Percentiles rank a stretch among this genome's conserved stretches.
These are phyloP conservation scores for Botrytis aclada DNA, from an alignment of 2,329 filamentous ascomycete species.

Conservation along the genomic window DNA sequence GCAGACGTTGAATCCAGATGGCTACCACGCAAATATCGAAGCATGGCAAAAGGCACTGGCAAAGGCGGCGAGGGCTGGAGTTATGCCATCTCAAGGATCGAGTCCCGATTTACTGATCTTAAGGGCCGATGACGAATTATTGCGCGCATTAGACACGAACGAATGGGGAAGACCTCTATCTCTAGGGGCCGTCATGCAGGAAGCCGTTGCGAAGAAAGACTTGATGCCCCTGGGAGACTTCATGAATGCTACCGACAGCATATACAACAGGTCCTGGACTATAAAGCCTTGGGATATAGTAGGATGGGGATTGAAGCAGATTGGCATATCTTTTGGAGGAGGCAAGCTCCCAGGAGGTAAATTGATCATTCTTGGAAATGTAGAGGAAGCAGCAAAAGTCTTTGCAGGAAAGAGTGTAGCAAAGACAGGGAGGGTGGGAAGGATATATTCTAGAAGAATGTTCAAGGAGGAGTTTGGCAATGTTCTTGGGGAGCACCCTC, in stretches of 20 bases:
- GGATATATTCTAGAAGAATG: slow-evolving; percentile 63
- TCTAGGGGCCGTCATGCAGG: slow-evolving; percentile 71
- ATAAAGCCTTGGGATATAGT: slow-evolving; percentile 64
- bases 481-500: slow-evolving; percentile 47
- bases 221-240: slow-evolving; percentile 73
- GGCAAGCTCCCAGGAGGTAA: slow-evolving; percentile 58
- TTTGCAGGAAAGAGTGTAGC: slow-evolving; percentile 47
- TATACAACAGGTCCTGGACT: slow-evolving; percentile 75
- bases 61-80: slow-evolving; percentile 63
- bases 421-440: slow-evolving; percentile 55
- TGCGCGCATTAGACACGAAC: slow-evolving; percentile 68
- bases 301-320: slow-evolving; percentile 70
- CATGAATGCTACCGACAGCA: slow-evolving; percentile 59
- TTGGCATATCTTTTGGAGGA: slow-evolving; percentile 56
- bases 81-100: slow-evolving; percentile 43
- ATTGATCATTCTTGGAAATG: slow-evolving; percentile 63
- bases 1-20: slow-evolving; percentile 75
- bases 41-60: slow-evolving; percentile 76
- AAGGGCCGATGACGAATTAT: slow-evolving; percentile 58
- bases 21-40: slow-evolving; percentile 73
- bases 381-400: slow-evolving; percentile 56
- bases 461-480: slow-evolving; percentile 59
- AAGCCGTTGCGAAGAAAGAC: slow-evolving; percentile 66
- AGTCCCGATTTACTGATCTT: slow-evolving; percentile 51
- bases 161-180: slow-evolving; percentile 80